Conservation (phyloP, 2,329 filamentous ascomycete species). For the Trichophaea hybrida region DNA sequence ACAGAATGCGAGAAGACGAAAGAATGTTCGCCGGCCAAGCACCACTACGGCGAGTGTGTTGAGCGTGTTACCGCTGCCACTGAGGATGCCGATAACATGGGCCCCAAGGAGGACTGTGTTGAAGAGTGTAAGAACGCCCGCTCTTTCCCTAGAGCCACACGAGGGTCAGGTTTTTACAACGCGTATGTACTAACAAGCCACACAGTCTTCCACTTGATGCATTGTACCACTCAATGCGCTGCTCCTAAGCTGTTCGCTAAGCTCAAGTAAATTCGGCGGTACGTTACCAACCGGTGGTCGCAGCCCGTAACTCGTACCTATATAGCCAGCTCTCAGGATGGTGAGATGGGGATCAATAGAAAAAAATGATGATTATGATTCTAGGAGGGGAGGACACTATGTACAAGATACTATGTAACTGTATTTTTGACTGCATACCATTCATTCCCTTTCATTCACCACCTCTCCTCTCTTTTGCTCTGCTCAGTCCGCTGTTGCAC, state of each 20-base stretch:
- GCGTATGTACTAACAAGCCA: slow-evolving; percentile 42
- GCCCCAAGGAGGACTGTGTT: slow-evolving; percentile 81
- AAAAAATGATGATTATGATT: slow-evolving; percentile 4
- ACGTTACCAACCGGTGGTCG: not conserved
- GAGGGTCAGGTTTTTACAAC: slow-evolving; percentile 8
- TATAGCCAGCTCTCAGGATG: not conserved
- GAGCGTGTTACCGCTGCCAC: slow-evolving; percentile 63
- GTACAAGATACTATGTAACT: slow-evolving; percentile 1
- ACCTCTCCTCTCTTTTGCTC: not conserved
- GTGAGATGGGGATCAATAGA: not conserved
- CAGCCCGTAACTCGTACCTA: not conserved
- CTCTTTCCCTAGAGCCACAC: not conserved
- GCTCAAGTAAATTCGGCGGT: slow-evolving; percentile 58
- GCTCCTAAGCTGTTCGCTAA: slow-evolving; percentile 88
- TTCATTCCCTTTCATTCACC: not conserved
- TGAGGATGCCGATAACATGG: slow-evolving; percentile 57
- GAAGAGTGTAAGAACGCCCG: slow-evolving; percentile 74
- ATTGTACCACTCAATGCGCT: slow-evolving; percentile 85
- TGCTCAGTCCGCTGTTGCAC: not conserved
- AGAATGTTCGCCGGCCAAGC: slow-evolving; percentile 75
- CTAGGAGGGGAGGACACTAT: not conserved
- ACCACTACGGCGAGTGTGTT: slow-evolving; percentile 96
- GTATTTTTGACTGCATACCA: not conserved
- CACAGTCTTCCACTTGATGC: slow-evolving; percentile 92
- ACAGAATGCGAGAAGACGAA: slow-evolving; percentile 80